Conservation (phyloP, 805 yeast genomes). For the Candida glaebosa region DNA sequence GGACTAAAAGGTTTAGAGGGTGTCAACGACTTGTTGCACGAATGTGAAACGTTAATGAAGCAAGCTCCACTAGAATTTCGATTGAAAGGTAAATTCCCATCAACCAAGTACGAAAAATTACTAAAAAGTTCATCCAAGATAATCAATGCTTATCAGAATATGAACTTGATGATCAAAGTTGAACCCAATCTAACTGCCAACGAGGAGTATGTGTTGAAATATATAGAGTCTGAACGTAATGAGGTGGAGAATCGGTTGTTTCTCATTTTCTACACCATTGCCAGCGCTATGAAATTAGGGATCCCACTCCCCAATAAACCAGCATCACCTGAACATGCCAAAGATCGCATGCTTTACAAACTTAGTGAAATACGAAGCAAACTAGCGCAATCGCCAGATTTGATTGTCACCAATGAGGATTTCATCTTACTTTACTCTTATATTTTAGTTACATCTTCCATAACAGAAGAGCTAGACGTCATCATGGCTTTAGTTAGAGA, state of each 20-base stretch:
- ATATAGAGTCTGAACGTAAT: constrained; percentile 53
- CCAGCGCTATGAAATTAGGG: constrained; percentile 72
- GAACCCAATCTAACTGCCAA: constrained; percentile 51
- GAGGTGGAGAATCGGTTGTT: constrained; percentile 74
- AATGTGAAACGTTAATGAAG: constrained; percentile 54
- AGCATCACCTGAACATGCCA: constrained; percentile 73
- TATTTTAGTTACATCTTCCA: constrained; percentile 64
- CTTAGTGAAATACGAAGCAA: constrained; percentile 53
- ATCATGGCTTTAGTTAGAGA: constrained; percentile 54
- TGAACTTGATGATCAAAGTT: constrained; percentile 63
- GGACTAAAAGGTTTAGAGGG: constrained; percentile 47
- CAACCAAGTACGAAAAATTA: constrained; percentile 45
- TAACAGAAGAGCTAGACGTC: constrained; percentile 60
- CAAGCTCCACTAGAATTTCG: constrained; percentile 78
- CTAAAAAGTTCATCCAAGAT: constrained; percentile 58
- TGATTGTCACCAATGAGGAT: constrained; percentile 57
- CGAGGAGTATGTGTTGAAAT: constrained; percentile 55
- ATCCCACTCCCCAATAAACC: constrained; percentile 76
- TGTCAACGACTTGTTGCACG: constrained; percentile 54
- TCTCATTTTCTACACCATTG: constrained; percentile 71
- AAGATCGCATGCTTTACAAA: constrained; percentile 64
- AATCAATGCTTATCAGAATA: constrained; percentile 71
- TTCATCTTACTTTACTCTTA: constrained; percentile 76
- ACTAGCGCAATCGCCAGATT: constrained; percentile 14
- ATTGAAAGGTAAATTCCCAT: constrained; percentile 70